Conservation (phyloP, 2,329 filamentous ascomycete genomes). For the Pseudopyrenochaeta lycopersici region DNA sequence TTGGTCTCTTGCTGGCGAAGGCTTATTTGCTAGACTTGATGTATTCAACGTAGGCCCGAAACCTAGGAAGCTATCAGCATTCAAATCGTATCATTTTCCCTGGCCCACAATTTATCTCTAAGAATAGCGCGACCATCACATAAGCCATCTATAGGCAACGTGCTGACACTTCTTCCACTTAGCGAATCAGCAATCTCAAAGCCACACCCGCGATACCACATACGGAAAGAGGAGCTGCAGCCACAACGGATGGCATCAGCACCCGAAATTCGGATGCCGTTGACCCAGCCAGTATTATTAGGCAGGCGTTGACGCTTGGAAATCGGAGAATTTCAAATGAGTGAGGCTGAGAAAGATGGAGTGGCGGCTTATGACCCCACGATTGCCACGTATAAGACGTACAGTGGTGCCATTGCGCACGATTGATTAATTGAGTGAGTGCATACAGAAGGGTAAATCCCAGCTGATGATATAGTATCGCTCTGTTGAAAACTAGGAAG, state of each 20-base stretch:
- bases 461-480: neutral
- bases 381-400: neutral
- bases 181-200: constrained; percentile 12
- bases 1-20: no score
- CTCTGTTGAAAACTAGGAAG: neutral
- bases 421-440: neutral
- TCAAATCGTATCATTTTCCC: neutral
- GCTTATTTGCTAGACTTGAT: no score
- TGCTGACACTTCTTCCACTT: neutral
- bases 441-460: neutral
- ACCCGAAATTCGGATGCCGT: neutral
- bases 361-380: neutral
- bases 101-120: neutral
- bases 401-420: neutral
- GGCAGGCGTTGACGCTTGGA: neutral
- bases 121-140: constrained; percentile 1
- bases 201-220: constrained; percentile 19
- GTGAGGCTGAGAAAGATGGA: constrained; percentile 5
- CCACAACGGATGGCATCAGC: constrained; percentile 10
- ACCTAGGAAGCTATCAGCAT: no score
- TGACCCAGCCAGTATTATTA: neutral
- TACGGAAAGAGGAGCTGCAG: constrained; percentile 12
- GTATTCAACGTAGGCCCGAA: no score
- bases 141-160: neutral
- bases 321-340: constrained; percentile 6